These are phyloP conservation scores for Cinnamomum micranthum DNA, from an alignment of 164 flowering plant genomes.

Conservation along the genomic window DNA sequence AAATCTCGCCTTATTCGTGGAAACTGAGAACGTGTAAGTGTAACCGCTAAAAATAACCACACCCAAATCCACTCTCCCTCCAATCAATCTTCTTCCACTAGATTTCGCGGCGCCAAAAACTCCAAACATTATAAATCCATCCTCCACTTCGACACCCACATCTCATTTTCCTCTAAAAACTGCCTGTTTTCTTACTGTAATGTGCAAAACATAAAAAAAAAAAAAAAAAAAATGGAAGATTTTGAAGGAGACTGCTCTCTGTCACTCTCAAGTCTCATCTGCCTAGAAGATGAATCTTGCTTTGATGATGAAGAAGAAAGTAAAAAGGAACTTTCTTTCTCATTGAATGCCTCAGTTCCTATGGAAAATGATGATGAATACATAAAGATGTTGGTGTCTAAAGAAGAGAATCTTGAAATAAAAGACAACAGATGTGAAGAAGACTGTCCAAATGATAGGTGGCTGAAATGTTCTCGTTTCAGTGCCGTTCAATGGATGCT, in stretches of 20 bases:
- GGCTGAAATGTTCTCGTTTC: slow-evolving; percentile 49
- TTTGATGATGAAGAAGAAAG: slow-evolving; percentile 17
- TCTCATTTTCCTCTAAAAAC: too few relatives aligned
- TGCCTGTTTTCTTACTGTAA: too few relatives aligned
- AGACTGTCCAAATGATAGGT: slow-evolving; percentile 6
- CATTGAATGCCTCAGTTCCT: slow-evolving; percentile 1
- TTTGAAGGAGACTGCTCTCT: slow-evolving; percentile 9
- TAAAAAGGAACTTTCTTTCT: slow-evolving; percentile 2
- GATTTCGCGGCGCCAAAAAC: too few relatives aligned
- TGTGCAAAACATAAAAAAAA: not conserved
- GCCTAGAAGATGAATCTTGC: slow-evolving; percentile 38
- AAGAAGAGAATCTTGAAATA: slow-evolving; percentile 25
- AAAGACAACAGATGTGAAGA: not conserved
- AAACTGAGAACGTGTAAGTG: too few relatives aligned
- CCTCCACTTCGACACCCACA: too few relatives aligned
- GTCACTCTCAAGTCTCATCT: slow-evolving; percentile 40
- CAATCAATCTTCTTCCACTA: too few relatives aligned
- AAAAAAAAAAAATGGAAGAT: not conserved
- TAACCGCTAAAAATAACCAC: too few relatives aligned
- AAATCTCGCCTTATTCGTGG: too few relatives aligned
- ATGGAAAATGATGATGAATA: slow-evolving; percentile 42
- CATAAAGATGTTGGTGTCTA: slow-evolving; percentile 32
- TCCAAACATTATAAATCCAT: too few relatives aligned
- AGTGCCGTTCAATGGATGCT: slow-evolving; percentile 60
- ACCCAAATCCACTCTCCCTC: too few relatives aligned